Conservation (phyloP, 371 early-diverging fungal genomes). For the Encephalitozoon cuniculi region DNA sequence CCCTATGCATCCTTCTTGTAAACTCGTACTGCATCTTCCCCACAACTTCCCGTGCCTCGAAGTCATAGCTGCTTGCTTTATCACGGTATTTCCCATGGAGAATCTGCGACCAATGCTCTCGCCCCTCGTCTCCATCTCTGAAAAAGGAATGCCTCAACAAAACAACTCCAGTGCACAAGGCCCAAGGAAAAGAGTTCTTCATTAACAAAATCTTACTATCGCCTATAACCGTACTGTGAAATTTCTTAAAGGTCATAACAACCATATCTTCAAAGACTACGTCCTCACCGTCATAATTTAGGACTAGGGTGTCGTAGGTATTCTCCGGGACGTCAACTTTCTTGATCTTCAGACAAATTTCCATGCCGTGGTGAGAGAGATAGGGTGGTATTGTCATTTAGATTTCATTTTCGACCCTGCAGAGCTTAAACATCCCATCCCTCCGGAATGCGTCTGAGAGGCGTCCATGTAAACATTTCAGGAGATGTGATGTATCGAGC, state of each 20-base stretch:
- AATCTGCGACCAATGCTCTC: not conserved
- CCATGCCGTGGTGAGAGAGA: not conserved
- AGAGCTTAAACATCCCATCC: not conserved
- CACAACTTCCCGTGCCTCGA: not conserved
- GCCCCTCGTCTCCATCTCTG: not conserved
- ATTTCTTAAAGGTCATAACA: not conserved
- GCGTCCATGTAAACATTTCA: not conserved
- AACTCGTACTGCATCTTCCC: not conserved
- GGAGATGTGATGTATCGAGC: not conserved
- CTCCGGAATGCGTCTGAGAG: not conserved
- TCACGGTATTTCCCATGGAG: not conserved
- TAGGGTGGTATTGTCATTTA: not conserved
- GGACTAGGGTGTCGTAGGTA: not conserved
- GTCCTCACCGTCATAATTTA: not conserved
- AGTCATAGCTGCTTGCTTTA: not conserved
- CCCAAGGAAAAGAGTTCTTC: conserved; percentile 1
- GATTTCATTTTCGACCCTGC: not conserved
- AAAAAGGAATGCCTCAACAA: not conserved
- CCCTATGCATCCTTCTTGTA: not conserved
- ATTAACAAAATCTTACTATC: not conserved
- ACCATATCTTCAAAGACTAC: not conserved
- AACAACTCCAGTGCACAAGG: not conserved
- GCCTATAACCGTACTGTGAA: not conserved
- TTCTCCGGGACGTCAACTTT: not conserved
- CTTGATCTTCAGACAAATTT: not conserved